Evolutionary conservation across 768 basidiomycete species (phyloP), one percentile per base, ranked within the genome.

Genomic region (Mrakia blollopis): DNA sequence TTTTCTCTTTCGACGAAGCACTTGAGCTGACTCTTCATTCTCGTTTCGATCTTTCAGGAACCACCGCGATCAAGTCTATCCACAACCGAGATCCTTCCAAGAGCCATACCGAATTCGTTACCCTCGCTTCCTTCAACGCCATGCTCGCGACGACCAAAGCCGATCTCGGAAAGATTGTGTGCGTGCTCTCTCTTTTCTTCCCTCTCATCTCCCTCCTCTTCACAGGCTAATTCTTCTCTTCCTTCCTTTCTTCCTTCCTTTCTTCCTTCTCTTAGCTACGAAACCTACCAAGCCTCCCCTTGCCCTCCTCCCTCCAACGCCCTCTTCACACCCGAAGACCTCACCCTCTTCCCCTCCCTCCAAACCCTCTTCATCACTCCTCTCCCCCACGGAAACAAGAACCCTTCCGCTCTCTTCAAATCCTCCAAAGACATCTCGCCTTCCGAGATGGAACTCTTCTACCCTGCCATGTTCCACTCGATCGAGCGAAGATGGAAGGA

Each of bases 161-260:
- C 1, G 65, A 68, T n/a, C 35, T 68, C n/a, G 65, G 65, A 37
- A 68, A 68, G 65, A 68, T 68, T 10, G 65, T 68, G 65, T 68
- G 10, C 65, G 65, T 68, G 23, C 7, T 37, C 37, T 68, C 63
- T 18, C 44, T 35, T 9, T 10, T 35, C 37, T 67, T 2, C 13
- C 4, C 16, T 35, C 65, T 68, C 35, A 1, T 10, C 63, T 65
- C 37, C 4, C 39, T 65, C 63, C 39, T 68, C 25, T 30, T 37
- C 37, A 8, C 3, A 35, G 0, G 2, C 37, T 65, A 30, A 35
- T n/a, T n/a, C n/a, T n/a, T n/a, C n/a, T n/a, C n/a, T n/a, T n/a
- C 63, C 30, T 39, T 18, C 30, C 18, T 13, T 13, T 63, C 62
- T n/a, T 35, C 61, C 63, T 23, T 35, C 37, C 30, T 9, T 13